Base-by-base conservation (phyloP, 305 asterid species). In the Fraxinus nigra region DNA sequence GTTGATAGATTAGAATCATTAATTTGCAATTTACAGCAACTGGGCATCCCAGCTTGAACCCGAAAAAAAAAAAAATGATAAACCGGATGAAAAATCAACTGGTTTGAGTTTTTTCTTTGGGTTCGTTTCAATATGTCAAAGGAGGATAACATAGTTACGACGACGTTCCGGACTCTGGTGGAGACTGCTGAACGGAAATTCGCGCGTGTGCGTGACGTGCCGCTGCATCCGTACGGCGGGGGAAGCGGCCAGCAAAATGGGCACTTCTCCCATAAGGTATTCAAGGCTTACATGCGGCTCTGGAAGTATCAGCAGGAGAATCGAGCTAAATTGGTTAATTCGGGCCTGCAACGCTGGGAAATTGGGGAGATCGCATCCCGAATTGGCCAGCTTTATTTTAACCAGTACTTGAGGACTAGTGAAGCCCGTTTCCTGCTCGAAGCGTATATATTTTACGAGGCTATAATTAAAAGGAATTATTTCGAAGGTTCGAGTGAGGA, bases 291-390 rank as follows among this genome's bases (percentile, higher is more conserved):
- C 86, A 90, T 92, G 93, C 74, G 85, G 80, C 85, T 96, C 40
- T 96, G 99, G 99, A 94, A 94, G 83, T 92, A 88, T 32, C 99
- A 96, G 92, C 98, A 92, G 87, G 93, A 90, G 84, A 91, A 96
- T 88, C 89, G 99, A 85, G 90, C 85, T 30, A 89, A 86, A 84
- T 88, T 96, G 75, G 85, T 82, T 54, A 93, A 87, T 18, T 91
- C 94, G 65, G 98, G 99, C 59, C 93, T 96, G 16, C 97, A 93
- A 86, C 89, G 99, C 3, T 94, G 95, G 98, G 98, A 96, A 87
- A 94, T 96, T 87, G 98, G 99, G 35, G 99, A 96, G 92, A 96
- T 96, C 93, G 99, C 99, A 24, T 96, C 99, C 32, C 90, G 99
- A 79, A 94, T 96, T 77, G 99, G 99, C 4, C 99, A 96, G 87